Percentiles rank a stretch among this genome's conserved stretches.
Conservation (phyloP, 352 stramenopile genomes). For the Phytophthora europaea region DNA sequence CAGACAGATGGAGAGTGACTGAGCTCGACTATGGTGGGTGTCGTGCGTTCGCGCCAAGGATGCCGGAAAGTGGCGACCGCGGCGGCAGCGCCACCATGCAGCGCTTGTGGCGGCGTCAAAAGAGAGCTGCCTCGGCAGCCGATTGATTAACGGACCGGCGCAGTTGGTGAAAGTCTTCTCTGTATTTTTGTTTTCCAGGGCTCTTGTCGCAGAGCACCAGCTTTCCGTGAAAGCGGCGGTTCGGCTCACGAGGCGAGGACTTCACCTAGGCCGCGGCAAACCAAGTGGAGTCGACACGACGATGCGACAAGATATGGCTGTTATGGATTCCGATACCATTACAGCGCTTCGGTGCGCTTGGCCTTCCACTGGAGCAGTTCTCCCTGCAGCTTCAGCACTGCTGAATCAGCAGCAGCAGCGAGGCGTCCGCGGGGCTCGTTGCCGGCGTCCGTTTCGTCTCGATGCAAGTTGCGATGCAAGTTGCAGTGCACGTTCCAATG, state of each 20-base stretch:
- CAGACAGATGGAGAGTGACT: conserved; percentile 34
- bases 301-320: neutral
- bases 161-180: neutral
- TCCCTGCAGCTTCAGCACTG: neutral
- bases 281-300: conserved; percentile 2
- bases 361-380: neutral
- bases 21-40: neutral
- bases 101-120: neutral
- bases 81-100: neutral
- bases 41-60: conserved; percentile 4
- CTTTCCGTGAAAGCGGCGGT: neutral
- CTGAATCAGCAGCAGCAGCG: neutral
- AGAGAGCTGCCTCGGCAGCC: neutral
- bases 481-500: conserved; percentile 21
- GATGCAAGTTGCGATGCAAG: conserved; percentile 4
- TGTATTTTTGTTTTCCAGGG: conserved; percentile 1
- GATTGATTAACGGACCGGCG: neutral
- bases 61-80: neutral
- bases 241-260: neutral
- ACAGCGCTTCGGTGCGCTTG: neutral
- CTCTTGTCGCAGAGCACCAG: conserved; percentile 2
- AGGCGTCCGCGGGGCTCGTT: neutral
- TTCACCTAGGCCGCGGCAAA: neutral
- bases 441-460: conserved; percentile 13
- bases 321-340: neutral